Evolutionary conservation across 352 stramenopile species (phyloP), one percentile per base, ranked within the genome.

Genomic region (Phytophthora cryptogea): DNA sequence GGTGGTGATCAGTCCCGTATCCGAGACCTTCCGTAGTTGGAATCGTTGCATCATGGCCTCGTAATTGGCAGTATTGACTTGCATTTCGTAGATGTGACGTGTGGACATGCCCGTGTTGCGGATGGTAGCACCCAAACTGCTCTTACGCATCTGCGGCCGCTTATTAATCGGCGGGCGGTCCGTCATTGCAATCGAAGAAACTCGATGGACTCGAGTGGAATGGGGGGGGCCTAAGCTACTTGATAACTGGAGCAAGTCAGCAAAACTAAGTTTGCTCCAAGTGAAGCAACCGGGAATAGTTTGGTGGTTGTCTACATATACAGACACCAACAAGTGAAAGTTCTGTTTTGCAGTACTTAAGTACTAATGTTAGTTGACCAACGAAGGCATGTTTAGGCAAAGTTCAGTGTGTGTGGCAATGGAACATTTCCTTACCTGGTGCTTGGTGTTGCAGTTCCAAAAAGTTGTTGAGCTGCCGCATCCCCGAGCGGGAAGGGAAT

Each of bases 1-100:
- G 45, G 63, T 70, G 39, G 49, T 42, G 36, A 59, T 46, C 10
- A 39, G 8, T 17, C 33, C 33, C 11, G 33, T 39, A 13, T 39
- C 33, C 13, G 74, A 60, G 6, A 53, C 37, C 5, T 43, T 49
- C 2, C 57, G 73, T 20, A 39, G 20, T 37, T 77, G 20, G 68
- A 86, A 66, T 49, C 75, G 27, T 31, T 72, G 43, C 31, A 76
- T 20, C 43, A 68, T 45, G 62, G 31, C 46, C n/a, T 64, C 46
- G 20, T 58, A 46, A 5, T 37, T 44, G 2, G 28, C 39, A 5
- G 48, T 49, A 8, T 59, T 64, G 7, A 17, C 13, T 4, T 46
- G 16, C 49, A 35, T 45, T 31, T 45, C 33, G 36, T 56, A 46
- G 33, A 39, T 39, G 39, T 44, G 39, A 8, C 39, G 39, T 17